Evolutionary conservation across 164 flowering plant genomes (phyloP).

Genomic region (Platanus orientalis): DNA sequence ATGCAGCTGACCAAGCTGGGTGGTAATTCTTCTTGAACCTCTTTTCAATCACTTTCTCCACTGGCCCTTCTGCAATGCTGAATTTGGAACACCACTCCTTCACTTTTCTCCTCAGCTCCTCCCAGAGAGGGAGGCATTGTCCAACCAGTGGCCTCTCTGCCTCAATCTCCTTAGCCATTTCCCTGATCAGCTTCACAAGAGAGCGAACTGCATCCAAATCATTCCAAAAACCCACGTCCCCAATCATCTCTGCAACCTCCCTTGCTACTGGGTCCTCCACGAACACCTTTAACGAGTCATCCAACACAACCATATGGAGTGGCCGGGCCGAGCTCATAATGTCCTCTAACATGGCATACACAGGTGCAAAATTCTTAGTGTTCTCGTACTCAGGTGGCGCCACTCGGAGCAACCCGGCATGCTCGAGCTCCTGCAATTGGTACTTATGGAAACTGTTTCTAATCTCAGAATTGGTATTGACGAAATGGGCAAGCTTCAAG

Average conservation of each 20-base stretch:
- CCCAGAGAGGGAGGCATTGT: conserved; percentile 89
- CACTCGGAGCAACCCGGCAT: conserved; percentile 43
- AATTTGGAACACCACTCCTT: conserved; percentile 80
- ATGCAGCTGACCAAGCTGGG: conserved; percentile 99
- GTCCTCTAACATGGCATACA: conserved; percentile 61
- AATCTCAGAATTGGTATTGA: conserved; percentile 52
- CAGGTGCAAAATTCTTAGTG: conserved; percentile 29
- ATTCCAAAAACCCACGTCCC: conserved; percentile 74
- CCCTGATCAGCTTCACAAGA: conserved; percentile 59
- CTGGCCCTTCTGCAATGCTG: conserved; percentile 46
- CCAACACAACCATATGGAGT: conserved; percentile 55
- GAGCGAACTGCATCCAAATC: conserved; percentile 74
- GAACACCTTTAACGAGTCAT: conserved; percentile 58
- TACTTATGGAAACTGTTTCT: conserved; percentile 55
- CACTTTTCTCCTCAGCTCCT: conserved; percentile 67
- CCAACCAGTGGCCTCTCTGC: conserved; percentile 79
- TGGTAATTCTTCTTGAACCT: conserved; percentile 92
- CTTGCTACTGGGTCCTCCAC: conserved; percentile 68
- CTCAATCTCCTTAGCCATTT: conserved; percentile 73
- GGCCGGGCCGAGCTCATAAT: conserved; percentile 54
- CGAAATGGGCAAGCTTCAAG: conserved; percentile 52
- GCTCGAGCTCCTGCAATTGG: conserved; percentile 74
- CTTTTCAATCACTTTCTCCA: conserved; percentile 68
- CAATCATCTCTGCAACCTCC: conserved; percentile 66
- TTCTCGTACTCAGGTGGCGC: conserved; percentile 35